Base-by-base conservation (phyloP, 768 basidiomycete genomes). In the Dendrothele bispora region DNA sequence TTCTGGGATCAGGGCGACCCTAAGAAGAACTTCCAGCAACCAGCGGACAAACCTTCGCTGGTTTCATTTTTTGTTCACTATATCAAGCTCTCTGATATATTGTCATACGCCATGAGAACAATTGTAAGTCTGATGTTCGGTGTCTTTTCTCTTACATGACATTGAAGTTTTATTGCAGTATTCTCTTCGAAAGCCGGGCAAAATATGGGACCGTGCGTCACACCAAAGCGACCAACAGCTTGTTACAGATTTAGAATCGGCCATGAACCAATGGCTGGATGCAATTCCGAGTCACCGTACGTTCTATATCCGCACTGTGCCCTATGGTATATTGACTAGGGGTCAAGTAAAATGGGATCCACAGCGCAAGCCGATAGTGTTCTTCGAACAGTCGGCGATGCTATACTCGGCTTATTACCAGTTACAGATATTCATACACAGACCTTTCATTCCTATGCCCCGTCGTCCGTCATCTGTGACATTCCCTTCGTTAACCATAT, bases 1-100 rank as follows among this genome's bases (percentile, higher is more conserved):
- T 88, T 82, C 54, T 91, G 88, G 88, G 75, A 81, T 15, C 66
- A 65, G 30, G 66, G 69, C 24, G 82, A 83, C 51, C 79, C 79
- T 0, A 67, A 73, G 2, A n/a, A n/a, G n/a, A 75, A 74, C 15
- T 89, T 86, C 63, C 69, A 78, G 44, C 88, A 90, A 59, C 89
- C 88, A 1, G 56, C 66, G 6, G 73, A 68, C 7, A 79, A 74
- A 57, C 79, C 82, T 0, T 83, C 82, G 1, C 61, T 60, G 2
- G 67, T 87, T 4, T 55, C 80, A 1, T 83, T 72, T 51, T 85
- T 86, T 61, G 78, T 78, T 44, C 72, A 70, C 40, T 70, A 72
- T 34, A 62, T 86, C 34, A 73, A 78, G 24, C 71, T 91, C 4
- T 75, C 74, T 54, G 78, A 83, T 45, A 82, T 89, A 35, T 67